Base-by-base conservation (phyloP, 2,329 filamentous ascomycete species). In the Clonostachys rhizophaga region DNA sequence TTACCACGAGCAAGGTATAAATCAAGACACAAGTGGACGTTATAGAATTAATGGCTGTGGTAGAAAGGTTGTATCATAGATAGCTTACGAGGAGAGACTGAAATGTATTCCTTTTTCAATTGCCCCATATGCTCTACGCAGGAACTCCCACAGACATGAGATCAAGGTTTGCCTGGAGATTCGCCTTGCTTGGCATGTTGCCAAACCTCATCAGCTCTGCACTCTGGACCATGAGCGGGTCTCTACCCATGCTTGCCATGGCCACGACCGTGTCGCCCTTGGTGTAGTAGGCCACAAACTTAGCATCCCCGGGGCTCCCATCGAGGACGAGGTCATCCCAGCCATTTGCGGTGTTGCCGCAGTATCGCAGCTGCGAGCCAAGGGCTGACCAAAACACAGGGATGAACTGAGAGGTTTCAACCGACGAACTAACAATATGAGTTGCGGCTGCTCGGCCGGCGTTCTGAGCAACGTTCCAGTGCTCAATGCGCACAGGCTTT, bases 401-500 rank as follows among this genome's bases (percentile, higher is more conserved):
- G 49, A 94, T 92, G 67, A 96, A 96, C 3, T 81, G 74, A 56
- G 87, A 83, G 1, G 83, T 74, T 52, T 76, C 75, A 42, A 76
- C 64, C 8, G 76, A 67, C 0, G 86, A 79, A 57, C 86, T 75
- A 54, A 83, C 78, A 59, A 99, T 96, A 57, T 88, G 81, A 45
- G 76, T 75, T 2, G 91, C 94, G 2, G 87, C 92, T 20, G 79
- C 78, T 40, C 92, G 87, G 4, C 94, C 94, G 2, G 89, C 77
- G 60, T 97, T 96, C 62, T 97, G 94, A 5, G 94, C 94, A 4
- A 99, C 94, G 67, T 96, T 92, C 94, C 94, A 99, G 65, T 99
- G 94, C 74, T 99, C 94, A 61, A 97, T 96, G 52, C 94, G 86
- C 1, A 87, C 81, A 16, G 78, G 76, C 41, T 76, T 76, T 52